Percentiles rank a stretch among this genome's conserved stretches.
Evolutionary conservation across 129 eudicot genomes (phyloP).

Genomic region (Lactuca saligna): DNA sequence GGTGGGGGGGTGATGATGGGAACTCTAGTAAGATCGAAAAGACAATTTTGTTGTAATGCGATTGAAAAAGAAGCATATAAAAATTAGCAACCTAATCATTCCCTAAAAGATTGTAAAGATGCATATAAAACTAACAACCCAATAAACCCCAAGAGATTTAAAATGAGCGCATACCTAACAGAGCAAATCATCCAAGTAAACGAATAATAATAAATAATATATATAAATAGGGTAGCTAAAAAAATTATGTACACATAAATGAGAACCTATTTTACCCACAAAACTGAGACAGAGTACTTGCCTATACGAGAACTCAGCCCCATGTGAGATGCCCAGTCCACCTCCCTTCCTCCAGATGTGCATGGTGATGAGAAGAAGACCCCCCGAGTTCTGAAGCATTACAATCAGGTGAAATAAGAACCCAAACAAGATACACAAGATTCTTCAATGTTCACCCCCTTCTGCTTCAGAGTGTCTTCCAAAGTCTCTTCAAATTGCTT

Average conservation of each 20-base stretch:
- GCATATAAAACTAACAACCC: neutral
- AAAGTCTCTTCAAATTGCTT: neutral
- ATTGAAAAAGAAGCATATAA: neutral
- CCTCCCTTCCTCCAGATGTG: slow-evolving; percentile 40
- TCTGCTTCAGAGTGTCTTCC: neutral
- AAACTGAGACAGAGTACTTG: slow-evolving; percentile 49
- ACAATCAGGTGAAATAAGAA: slow-evolving; percentile 26
- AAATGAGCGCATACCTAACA: neutral
- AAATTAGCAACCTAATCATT: neutral
- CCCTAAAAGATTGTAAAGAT: neutral
- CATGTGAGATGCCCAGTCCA: slow-evolving; percentile 27
- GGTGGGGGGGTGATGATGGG: neutral
- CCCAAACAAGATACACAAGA: slow-evolving; percentile 14
- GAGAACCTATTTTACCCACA: slow-evolving; percentile 35
- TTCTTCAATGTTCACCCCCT: slow-evolving; percentile 6
- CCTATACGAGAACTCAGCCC: slow-evolving; percentile 42
- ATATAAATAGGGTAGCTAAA: slow-evolving; percentile 10
- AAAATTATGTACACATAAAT: neutral
- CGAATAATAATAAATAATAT: too few relatives aligned
- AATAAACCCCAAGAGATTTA: slow-evolving; percentile 1
- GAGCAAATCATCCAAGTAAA: neutral
- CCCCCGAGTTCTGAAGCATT: slow-evolving; percentile 21
- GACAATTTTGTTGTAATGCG: neutral
- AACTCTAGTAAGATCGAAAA: slow-evolving; percentile 1
- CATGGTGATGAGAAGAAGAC: slow-evolving; percentile 23